phyloP scores from a whole-genome alignment of 2,329 filamentous ascomycete genomes.

The Penicillium sp. region DNA sequence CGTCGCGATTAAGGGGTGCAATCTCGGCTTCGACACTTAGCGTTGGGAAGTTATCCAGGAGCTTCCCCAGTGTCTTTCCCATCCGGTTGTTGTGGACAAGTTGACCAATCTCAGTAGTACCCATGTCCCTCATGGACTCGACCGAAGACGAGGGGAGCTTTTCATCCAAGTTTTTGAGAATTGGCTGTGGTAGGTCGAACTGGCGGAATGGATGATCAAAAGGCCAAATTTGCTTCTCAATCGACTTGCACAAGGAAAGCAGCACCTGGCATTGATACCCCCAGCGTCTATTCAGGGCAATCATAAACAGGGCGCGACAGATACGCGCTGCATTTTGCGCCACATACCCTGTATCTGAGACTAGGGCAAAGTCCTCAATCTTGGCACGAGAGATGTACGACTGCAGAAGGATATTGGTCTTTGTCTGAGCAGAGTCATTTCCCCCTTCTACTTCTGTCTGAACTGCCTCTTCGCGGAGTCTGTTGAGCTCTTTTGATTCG shows the following conservation, averaged over 20 bases:
- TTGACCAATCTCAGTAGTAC: slow-evolving; percentile 83
- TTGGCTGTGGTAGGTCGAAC: slow-evolving; percentile 84
- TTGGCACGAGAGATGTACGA: slow-evolving; percentile 88
- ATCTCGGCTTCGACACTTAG: slow-evolving; percentile 91
- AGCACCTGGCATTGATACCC: slow-evolving; percentile 93
- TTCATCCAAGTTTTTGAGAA: slow-evolving; percentile 83
- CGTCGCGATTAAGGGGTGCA: slow-evolving; percentile 91
- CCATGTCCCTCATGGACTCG: slow-evolving; percentile 90
- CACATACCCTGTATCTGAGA: slow-evolving; percentile 92
- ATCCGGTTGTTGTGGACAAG: slow-evolving; percentile 90
- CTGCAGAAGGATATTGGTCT: slow-evolving; percentile 95
- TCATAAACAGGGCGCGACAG: slow-evolving; percentile 94
- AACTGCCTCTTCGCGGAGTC: slow-evolving; percentile 71
- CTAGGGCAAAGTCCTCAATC: slow-evolving; percentile 89
- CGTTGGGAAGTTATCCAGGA: slow-evolving; percentile 91
- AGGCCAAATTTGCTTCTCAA: slow-evolving; percentile 94
- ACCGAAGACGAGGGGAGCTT: slow-evolving; percentile 75
- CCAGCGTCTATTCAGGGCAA: slow-evolving; percentile 93
- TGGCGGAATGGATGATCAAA: slow-evolving; percentile 95
- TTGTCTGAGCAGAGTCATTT: slow-evolving; percentile 73
- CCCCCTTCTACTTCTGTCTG: slow-evolving; percentile 78
- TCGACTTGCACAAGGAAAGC: slow-evolving; percentile 91
- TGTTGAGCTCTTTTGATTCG: slow-evolving; percentile 84
- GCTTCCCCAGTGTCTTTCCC: slow-evolving; percentile 77
- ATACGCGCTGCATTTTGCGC: slow-evolving; percentile 95